Conservation (phyloP, 345 rosid genomes). For the Lepidium didymum region DNA sequence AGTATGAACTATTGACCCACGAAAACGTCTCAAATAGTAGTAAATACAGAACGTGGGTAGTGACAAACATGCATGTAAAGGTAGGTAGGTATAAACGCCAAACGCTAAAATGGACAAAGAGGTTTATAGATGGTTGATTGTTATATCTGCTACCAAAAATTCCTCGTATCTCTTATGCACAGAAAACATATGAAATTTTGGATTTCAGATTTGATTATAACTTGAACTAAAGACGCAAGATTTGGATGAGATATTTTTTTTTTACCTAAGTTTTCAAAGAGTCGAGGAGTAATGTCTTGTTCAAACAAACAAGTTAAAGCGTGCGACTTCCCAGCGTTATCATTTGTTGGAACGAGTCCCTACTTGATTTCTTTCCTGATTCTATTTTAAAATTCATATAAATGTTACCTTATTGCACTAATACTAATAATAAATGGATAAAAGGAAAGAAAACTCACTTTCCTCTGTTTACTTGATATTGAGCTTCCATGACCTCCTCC, state of each 20-base stretch:
- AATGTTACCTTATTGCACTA: neutral
- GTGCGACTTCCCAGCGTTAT: constrained; percentile 46
- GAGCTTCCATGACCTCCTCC: constrained; percentile 22
- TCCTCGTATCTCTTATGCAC: neutral
- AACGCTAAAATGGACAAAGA: neutral
- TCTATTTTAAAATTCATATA: constrained; percentile 6
- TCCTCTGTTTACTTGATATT: constrained; percentile 23
- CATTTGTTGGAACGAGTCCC: constrained; percentile 31
- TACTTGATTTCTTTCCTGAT: constrained; percentile 19
- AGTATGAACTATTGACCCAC: constrained; percentile 1
- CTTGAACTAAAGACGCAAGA: neutral
- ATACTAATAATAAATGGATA: neutral
- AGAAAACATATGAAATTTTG: neutral
- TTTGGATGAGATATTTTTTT: neutral
- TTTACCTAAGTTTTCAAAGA: constrained; percentile 20
- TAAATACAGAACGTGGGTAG: constrained; percentile 13
- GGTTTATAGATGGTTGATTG: neutral
- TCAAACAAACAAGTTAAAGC: constrained; percentile 38
- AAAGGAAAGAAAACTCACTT: neutral
- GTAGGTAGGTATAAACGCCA: neutral
- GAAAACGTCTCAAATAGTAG: constrained; percentile 1
- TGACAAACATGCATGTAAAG: constrained; percentile 13
- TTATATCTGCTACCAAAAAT: neutral
- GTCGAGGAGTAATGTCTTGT: constrained; percentile 20
- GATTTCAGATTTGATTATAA: constrained; percentile 2